Conservation (phyloP, 2,329 filamentous ascomycete species). For the Neurospora sp. region DNA sequence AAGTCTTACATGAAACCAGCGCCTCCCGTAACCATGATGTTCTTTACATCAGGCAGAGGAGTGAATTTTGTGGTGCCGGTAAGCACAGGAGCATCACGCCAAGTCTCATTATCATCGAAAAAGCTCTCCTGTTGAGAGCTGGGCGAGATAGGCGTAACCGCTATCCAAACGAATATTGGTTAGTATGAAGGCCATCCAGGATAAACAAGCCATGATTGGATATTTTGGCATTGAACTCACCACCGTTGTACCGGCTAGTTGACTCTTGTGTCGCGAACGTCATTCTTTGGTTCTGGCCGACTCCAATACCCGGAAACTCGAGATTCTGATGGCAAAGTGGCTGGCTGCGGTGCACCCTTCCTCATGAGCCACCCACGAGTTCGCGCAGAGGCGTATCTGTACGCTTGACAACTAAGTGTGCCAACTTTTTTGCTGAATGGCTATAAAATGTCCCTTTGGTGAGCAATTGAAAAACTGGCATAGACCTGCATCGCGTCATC, state of each 20-base stretch:
- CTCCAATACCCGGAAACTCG: background rate
- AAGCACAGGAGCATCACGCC: conserved; percentile 62
- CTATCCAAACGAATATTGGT: background rate
- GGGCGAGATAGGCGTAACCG: background rate
- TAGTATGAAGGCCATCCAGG: background rate
- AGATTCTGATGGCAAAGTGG: background rate
- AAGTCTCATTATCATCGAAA: conserved; percentile 53
- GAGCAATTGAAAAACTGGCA: background rate
- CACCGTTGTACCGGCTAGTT: background rate
- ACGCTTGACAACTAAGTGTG: background rate
- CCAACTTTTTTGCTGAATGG: background rate
- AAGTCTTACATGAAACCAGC: conserved; percentile 71
- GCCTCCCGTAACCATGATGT: conserved; percentile 76
- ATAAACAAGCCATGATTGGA: background rate
- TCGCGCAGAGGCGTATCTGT: background rate
- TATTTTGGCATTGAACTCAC: background rate
- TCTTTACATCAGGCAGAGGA: conserved; percentile 59
- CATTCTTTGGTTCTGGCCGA: background rate
- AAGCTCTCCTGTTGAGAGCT: conserved; percentile 25
- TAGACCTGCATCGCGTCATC: background rate
- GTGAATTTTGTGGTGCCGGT: conserved; percentile 62
- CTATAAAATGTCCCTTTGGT: background rate
- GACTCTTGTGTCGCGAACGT: background rate
- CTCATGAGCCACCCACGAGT: background rate
- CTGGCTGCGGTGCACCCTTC: background rate